Base-by-base conservation (phyloP, 2,329 filamentous ascomycete species). In the Fusarium pilosicola region DNA sequence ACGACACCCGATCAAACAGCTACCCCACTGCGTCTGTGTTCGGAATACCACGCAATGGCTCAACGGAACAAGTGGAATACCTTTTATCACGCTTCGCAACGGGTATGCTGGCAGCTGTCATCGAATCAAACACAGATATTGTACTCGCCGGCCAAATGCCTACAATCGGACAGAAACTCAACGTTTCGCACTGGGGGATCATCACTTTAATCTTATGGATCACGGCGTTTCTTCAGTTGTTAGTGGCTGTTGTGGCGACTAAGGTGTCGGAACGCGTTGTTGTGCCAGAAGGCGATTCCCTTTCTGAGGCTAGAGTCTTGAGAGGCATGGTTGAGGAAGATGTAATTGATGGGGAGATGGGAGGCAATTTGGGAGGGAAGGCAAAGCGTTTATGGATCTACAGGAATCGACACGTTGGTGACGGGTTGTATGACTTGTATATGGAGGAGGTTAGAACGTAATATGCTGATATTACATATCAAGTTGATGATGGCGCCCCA, bases 381-480 rank as follows among this genome's bases (percentile, higher is more conserved):
- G 18, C 18, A 7, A 46, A 46, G 13, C 12, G 24, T 28, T 46
- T 46, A 2, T 46, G 24, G 44, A 46, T 46, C 11, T 46, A 46
- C 3, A 46, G 24, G 13, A 46, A 28, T 22, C 10, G 44, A 22
- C 44, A 46, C 5, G 24, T 46, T 14, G 44, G 44, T 22, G 44
- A 46, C 5, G 44, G 44, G 44, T 15, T 46, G 44, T 46, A 46
- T 5, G 44, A 46, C 5, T 28, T 46, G 8, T 46, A 46, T 3
- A 46, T 46, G 44, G 44, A 46, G 44, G 24, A 46, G 44, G 13
- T 46, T 0, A 28, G 26, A 28, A 4, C 26, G 26, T 46, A 28
- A 4, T 3, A 15, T 2, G 18, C 13, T 11, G 4, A 10, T 22
- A 5, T 15, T 9, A 10, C 0, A 1, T 7, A 10, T 6, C 13